Evolutionary conservation across 2,329 filamentous ascomycete species (phyloP).

Genomic region (Ambrosiella xylebori): DNA sequence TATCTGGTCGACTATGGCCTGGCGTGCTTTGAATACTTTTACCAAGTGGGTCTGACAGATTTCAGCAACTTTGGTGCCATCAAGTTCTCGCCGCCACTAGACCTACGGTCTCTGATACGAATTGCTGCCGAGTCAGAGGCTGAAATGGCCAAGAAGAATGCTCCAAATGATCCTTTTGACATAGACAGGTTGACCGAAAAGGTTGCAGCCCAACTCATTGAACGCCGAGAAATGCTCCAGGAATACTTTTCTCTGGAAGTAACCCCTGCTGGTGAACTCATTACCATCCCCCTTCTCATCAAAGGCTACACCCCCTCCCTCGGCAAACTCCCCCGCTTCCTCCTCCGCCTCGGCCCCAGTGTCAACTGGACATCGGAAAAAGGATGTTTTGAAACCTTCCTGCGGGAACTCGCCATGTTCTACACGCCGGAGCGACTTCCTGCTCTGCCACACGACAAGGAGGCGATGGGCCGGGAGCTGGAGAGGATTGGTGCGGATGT

Average conservation of each 20-base stretch:
- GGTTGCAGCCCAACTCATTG: slow-evolving; percentile 52
- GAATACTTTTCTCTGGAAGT: slow-evolving; percentile 90
- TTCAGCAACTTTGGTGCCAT: slow-evolving; percentile 90
- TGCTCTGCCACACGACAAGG: slow-evolving; percentile 22
- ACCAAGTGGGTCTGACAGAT: slow-evolving; percentile 84
- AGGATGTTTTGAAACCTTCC: slow-evolving; percentile 65
- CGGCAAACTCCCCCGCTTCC: slow-evolving; percentile 73
- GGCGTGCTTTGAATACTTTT: slow-evolving; percentile 76
- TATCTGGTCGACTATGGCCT: slow-evolving; percentile 89
- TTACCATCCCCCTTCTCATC: slow-evolving; percentile 65
- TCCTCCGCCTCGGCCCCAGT: slow-evolving; percentile 72
- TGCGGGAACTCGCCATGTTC: slow-evolving; percentile 75
- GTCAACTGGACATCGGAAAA: slow-evolving; percentile 79
- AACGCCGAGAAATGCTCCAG: slow-evolving; percentile 65
- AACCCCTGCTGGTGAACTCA: slow-evolving; percentile 56
- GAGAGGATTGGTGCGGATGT: slow-evolving; percentile 30
- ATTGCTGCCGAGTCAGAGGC: slow-evolving; percentile 60
- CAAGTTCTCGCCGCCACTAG: slow-evolving; percentile 58
- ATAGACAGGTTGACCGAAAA: slow-evolving; percentile 36
- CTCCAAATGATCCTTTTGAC: slow-evolving; percentile 34
- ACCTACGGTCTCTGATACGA: slow-evolving; percentile 50
- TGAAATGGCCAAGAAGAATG: slow-evolving; percentile 24
- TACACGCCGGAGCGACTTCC: slow-evolving; percentile 81
- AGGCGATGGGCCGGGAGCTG: slow-evolving; percentile 19
- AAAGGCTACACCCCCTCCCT: slow-evolving; percentile 79